Percentiles rank a stretch among this genome's conserved stretches.
Evolutionary conservation across 2,329 filamentous ascomycete genomes (phyloP).

Genomic region (Calonectria henricotiae): DNA sequence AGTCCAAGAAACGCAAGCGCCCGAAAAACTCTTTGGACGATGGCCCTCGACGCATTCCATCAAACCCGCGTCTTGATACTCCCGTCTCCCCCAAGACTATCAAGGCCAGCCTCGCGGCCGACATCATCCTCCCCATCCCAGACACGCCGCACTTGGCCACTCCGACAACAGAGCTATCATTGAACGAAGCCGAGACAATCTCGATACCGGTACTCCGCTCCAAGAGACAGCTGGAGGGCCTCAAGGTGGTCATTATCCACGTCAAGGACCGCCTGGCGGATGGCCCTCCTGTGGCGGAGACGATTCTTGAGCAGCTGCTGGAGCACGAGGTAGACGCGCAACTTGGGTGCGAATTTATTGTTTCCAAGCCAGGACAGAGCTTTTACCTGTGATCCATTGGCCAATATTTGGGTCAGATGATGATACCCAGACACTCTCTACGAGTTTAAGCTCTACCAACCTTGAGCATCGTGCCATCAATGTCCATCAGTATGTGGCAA

Average conservation of each 20-base stretch:
- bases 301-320: slow-evolving; percentile 79
- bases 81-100: slow-evolving; percentile 70
- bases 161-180: slow-evolving; percentile 65
- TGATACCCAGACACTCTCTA: background rate
- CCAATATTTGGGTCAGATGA: background rate
- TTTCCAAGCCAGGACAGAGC: slow-evolving; percentile 78
- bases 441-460: background rate
- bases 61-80: slow-evolving; percentile 58
- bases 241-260: slow-evolving; percentile 92
- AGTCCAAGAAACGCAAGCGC: slow-evolving; percentile 78
- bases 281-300: slow-evolving; percentile 75
- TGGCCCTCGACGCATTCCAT: slow-evolving; percentile 45
- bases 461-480: background rate
- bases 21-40: slow-evolving; percentile 55
- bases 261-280: slow-evolving; percentile 90
- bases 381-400: slow-evolving; percentile 63
- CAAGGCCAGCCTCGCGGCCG: slow-evolving; percentile 48
- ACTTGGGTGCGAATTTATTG: slow-evolving; percentile 85
- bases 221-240: slow-evolving; percentile 74
- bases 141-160: slow-evolving; percentile 65
- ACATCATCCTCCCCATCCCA: slow-evolving; percentile 41
- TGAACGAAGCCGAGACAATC: slow-evolving; percentile 59
- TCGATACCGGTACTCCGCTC: slow-evolving; percentile 44
- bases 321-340: slow-evolving; percentile 76
- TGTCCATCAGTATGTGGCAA: background rate